Evolutionary conservation across 768 basidiomycete genomes (phyloP).

Genomic region (Ramaria sp.): DNA sequence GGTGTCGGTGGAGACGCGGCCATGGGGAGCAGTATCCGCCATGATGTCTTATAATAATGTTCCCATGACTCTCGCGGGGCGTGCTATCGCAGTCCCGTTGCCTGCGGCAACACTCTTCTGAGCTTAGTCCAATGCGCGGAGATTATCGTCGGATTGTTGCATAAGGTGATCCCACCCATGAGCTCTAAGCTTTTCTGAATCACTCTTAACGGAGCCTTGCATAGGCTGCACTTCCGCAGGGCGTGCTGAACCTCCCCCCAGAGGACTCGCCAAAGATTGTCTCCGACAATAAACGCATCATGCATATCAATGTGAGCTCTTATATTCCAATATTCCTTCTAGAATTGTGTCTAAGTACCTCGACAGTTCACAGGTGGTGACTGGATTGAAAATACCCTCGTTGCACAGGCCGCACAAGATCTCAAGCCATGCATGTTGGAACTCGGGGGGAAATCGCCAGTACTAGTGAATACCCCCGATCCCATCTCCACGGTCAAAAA

Average conservation of each 20-base stretch:
- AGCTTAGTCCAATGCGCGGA: conserved; percentile 35
- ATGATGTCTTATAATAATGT: conserved; percentile 43
- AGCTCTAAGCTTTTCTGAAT: background rate
- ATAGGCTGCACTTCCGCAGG: conserved; percentile 47
- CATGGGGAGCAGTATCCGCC: conserved; percentile 43
- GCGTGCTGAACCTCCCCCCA: conserved; percentile 42
- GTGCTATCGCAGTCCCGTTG: conserved; percentile 34
- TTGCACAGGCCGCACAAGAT: conserved; percentile 42
- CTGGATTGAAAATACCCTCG: conserved; percentile 39
- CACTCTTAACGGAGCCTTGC: background rate
- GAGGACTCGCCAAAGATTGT: conserved; percentile 33
- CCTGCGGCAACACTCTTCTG: conserved; percentile 51
- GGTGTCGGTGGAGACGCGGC: conserved; percentile 33
- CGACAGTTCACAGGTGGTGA: conserved; percentile 47
- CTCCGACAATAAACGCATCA: conserved; percentile 39
- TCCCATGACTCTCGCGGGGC: conserved; percentile 32
- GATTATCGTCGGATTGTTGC: conserved; percentile 34
- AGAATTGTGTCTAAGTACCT: conserved; percentile 18
- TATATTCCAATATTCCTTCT: conserved; percentile 25
- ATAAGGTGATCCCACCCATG: conserved; percentile 25
- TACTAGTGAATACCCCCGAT: conserved; percentile 27
- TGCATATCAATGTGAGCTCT: conserved; percentile 39
- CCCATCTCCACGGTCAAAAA: background rate
- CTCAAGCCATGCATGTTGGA: conserved; percentile 48
- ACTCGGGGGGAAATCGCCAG: conserved; percentile 43